Conservation (phyloP, 2,329 filamentous ascomycete species). For the Pseudodiploospora longispora region DNA sequence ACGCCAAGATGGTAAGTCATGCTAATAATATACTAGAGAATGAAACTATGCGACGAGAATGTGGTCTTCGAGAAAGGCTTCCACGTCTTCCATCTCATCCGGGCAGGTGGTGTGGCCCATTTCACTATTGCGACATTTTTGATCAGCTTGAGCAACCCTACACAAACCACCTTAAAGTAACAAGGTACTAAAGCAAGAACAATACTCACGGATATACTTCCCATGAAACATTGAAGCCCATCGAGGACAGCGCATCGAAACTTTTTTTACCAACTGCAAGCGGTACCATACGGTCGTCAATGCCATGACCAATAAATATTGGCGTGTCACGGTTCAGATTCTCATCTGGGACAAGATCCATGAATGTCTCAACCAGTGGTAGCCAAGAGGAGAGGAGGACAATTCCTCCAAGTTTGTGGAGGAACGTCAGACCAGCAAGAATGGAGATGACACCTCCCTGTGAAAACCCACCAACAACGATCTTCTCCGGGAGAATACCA, state of each 20-base stretch:
- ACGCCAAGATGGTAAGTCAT: too few species aligned
- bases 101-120: constrained; percentile 69
- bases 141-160: too few species aligned
- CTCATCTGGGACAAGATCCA: constrained; percentile 23
- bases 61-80: constrained; percentile 32
- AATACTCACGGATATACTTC: constrained; percentile 61
- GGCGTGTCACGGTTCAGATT: constrained; percentile 53
- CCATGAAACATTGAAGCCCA: constrained; percentile 67
- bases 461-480: constrained; percentile 72
- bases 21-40: too few species aligned
- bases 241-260: constrained; percentile 51
- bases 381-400: constrained; percentile 76
- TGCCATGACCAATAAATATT: constrained; percentile 77
- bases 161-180: constrained; percentile 3
- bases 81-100: constrained; percentile 76
- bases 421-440: constrained; percentile 62
- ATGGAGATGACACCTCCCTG: constrained; percentile 77
- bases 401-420: constrained; percentile 64
- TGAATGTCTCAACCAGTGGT: constrained; percentile 43
- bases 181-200: not conserved
- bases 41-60: too few species aligned
- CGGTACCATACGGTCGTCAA: constrained; percentile 61
- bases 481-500: constrained; percentile 68
- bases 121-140: constrained; percentile 34
- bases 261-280: constrained; percentile 59